A percentile compares a stretch with the other conserved stretches of the same genome.
Conservation (phyloP, 805 yeast species). For the Suhomyces sp. region DNA sequence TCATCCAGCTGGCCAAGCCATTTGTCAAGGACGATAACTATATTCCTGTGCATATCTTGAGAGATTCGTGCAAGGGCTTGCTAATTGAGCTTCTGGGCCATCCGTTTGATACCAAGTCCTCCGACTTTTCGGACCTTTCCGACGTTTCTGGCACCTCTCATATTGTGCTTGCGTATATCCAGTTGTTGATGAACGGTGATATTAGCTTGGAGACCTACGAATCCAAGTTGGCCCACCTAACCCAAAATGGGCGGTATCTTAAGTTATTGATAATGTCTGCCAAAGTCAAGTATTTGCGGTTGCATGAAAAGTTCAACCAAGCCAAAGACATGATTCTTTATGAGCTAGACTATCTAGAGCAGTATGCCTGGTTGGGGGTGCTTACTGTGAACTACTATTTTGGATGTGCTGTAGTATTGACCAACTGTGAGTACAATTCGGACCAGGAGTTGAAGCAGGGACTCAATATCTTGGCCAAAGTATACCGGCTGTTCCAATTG, state of each 20-base stretch:
- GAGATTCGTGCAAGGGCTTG: conserved; percentile 12
- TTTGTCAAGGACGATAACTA: conserved; percentile 8
- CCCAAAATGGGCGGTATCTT: not conserved
- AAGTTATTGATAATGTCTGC: conserved; percentile 4
- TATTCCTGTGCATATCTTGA: conserved; percentile 7
- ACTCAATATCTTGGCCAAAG: not conserved
- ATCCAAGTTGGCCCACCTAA: not conserved
- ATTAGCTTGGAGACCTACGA: conserved; percentile 11
- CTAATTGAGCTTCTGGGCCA: conserved; percentile 16
- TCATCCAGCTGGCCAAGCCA: conserved; percentile 12
- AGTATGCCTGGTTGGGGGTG: conserved; percentile 9
- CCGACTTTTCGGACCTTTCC: not conserved
- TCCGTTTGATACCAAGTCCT: conserved; percentile 3
- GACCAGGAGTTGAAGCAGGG: conserved; percentile 15
- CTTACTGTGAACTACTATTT: conserved; percentile 17
- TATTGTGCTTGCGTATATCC: not conserved
- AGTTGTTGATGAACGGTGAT: conserved; percentile 9
- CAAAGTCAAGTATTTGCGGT: conserved; percentile 10
- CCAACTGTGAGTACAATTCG: conserved; percentile 6
- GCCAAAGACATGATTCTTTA: conserved; percentile 14
- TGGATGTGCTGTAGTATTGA: conserved; percentile 15
- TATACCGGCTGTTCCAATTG: conserved; percentile 17
- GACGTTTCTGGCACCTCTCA: not conserved
- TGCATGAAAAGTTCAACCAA: conserved; percentile 15
- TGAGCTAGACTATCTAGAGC: conserved; percentile 16